These are phyloP conservation scores for Ustilaginoidea virens DNA, from an alignment of 2,329 filamentous ascomycete genomes.

Conservation along the genomic window DNA sequence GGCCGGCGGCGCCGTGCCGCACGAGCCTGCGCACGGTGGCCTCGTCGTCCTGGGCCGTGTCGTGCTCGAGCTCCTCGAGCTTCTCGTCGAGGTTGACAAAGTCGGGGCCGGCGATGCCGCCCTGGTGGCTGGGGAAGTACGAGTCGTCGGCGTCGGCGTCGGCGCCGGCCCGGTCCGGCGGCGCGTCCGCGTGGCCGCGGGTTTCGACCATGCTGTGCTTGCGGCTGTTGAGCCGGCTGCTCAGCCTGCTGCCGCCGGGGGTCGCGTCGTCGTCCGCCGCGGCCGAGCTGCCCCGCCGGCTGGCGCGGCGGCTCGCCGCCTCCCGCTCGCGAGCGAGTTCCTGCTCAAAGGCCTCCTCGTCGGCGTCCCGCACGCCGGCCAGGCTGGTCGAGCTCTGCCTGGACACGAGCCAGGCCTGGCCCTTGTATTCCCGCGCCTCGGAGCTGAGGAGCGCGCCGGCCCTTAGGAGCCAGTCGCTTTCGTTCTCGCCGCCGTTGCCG, in stretches of 20 bases:
- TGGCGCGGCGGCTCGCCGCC: slow-evolving; percentile 29
- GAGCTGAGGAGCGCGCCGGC: slow-evolving; percentile 46
- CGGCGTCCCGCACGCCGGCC: slow-evolving; percentile 31
- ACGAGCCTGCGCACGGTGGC: slow-evolving; percentile 41
- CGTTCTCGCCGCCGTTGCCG: slow-evolving; percentile 22
- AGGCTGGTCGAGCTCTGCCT: slow-evolving; percentile 50
- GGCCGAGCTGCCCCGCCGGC: slow-evolving; percentile 29
- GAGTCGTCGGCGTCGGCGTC: slow-evolving; percentile 25
- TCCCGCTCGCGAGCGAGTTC: slow-evolving; percentile 36
- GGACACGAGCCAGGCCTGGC: slow-evolving; percentile 53
- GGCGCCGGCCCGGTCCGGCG: slow-evolving; percentile 20
- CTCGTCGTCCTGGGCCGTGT: slow-evolving; percentile 40
- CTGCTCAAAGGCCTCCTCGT: slow-evolving; percentile 36
- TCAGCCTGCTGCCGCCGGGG: slow-evolving; percentile 26
- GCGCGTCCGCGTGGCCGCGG: slow-evolving; percentile 27
- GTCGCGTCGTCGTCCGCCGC: slow-evolving; percentile 22
- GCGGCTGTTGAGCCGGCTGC: slow-evolving; percentile 34
- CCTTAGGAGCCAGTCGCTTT: slow-evolving; percentile 51
- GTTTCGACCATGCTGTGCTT: slow-evolving; percentile 17
- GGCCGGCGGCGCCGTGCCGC: slow-evolving; percentile 32
- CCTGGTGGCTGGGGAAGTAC: slow-evolving; percentile 23
- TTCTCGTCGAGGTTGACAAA: slow-evolving; percentile 48
- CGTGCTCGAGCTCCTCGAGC: slow-evolving; percentile 36
- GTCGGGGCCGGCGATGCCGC: slow-evolving; percentile 37
- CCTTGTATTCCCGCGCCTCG: slow-evolving; percentile 50